These are phyloP conservation scores for Fistulifera pelliculosa DNA, from an alignment of 108 stramenopile genomes.

Conservation along the genomic window DNA sequence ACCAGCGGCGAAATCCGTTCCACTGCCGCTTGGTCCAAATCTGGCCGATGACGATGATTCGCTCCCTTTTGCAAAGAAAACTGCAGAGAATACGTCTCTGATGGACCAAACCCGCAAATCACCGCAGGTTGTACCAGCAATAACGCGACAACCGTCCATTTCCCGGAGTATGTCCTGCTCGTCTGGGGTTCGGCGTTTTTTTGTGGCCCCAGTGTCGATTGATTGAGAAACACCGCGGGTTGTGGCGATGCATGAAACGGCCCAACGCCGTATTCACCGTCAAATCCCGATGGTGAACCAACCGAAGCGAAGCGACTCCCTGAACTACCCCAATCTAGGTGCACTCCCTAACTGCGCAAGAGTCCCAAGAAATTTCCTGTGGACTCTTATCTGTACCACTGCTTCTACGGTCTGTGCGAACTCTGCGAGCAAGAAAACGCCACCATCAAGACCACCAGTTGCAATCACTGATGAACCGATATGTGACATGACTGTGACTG, in stretches of 20 bases:
- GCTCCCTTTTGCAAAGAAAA: conserved; percentile 21
- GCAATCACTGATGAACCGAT: conserved; percentile 67
- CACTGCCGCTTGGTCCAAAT: neutral
- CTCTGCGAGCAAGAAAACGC: conserved; percentile 73
- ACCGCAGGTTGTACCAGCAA: conserved; percentile 78
- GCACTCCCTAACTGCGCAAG: conserved; percentile 38
- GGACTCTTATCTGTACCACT: conserved; percentile 14
- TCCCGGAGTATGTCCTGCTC: conserved; percentile 45
- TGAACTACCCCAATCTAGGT: conserved; percentile 71
- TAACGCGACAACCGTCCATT: conserved; percentile 73
- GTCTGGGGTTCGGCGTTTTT: conserved; percentile 9
- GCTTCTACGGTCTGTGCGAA: conserved; percentile 4
- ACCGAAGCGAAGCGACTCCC: conserved; percentile 30
- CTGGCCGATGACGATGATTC: conserved; percentile 8
- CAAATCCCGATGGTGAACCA: conserved; percentile 22
- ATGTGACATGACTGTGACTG: conserved; percentile 66
- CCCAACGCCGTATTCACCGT: conserved; percentile 70
- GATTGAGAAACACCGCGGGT: neutral
- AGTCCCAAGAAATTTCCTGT: conserved; percentile 6
- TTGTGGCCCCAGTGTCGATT: neutral
- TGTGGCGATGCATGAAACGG: conserved; percentile 71
- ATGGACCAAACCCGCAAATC: conserved; percentile 73
- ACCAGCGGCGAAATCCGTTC: conserved; percentile 18
- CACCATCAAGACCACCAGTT: conserved; percentile 78
- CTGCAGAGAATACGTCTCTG: conserved; percentile 58